Evolutionary conservation across 345 rosid species (phyloP).

Genomic region (Rhodomyrtus tomentosa): DNA sequence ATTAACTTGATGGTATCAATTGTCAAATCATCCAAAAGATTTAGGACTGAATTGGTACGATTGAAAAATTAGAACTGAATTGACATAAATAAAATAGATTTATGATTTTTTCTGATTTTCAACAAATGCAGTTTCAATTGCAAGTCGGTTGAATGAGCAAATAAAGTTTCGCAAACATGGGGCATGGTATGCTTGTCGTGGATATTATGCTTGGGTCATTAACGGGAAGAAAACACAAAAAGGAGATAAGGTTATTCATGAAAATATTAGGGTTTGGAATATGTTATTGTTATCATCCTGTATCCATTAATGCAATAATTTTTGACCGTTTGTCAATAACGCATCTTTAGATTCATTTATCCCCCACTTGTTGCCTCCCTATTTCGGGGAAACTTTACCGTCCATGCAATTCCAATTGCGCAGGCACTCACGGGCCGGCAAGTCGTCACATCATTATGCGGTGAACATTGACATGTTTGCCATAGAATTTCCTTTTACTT

Average conservation of each 20-base stretch:
- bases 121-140: too few relatives aligned
- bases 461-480: not conserved
- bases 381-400: not conserved
- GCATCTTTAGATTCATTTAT: not conserved
- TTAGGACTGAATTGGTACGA: too few relatives aligned
- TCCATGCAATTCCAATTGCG: not conserved
- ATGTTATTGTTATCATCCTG: not conserved
- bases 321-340: not conserved
- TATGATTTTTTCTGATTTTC: too few relatives aligned
- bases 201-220: not conserved
- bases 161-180: too few relatives aligned
- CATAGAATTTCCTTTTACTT: not conserved
- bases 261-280: not conserved
- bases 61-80: too few relatives aligned
- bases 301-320: not conserved
- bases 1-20: too few relatives aligned
- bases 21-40: too few relatives aligned
- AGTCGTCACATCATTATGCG: not conserved
- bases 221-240: not conserved
- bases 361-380: not conserved
- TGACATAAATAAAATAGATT: too few relatives aligned
- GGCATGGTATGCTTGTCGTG: too few relatives aligned
- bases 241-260: not conserved
- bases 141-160: too few relatives aligned
- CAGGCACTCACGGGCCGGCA: not conserved